A percentile compares a stretch with the other conserved stretches of the same genome.
phyloP scores from a whole-genome alignment of 176 grass and related monocot genomes.

The Coix lacrymajobi region DNA sequence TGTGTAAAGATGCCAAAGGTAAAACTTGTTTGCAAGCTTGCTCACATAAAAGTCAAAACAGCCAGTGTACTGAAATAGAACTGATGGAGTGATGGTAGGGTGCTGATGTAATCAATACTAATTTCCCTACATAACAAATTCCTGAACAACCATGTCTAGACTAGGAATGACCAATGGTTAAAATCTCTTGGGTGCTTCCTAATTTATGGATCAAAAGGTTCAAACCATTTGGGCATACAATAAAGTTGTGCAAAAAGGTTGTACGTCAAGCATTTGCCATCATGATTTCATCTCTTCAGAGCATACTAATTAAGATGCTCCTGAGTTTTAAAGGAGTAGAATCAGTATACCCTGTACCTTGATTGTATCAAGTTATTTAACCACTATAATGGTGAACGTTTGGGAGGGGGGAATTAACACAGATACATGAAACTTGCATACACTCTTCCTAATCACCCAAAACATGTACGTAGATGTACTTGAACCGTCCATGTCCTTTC shows the following conservation, averaged over 20 bases:
- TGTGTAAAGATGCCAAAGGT: background rate
- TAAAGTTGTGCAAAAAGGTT: background rate
- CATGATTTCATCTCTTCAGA: background rate
- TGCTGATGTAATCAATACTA: no score
- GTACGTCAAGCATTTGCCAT: background rate
- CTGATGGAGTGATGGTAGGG: no score
- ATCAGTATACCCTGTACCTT: background rate
- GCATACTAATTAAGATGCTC: background rate
- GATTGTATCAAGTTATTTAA: background rate
- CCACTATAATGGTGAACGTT: background rate
- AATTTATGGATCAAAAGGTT: background rate
- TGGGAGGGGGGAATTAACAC: no score
- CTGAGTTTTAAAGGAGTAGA: background rate
- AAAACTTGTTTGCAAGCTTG: background rate
- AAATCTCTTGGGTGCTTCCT: background rate
- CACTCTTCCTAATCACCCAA: no score
- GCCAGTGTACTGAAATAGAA: no score
- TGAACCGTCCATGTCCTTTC: no score
- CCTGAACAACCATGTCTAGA: background rate
- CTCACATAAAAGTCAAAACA: background rate
- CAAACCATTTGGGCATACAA: background rate
- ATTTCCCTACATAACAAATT: background rate
- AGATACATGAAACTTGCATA: background rate
- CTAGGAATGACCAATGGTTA: background rate
- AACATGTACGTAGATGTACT: no score